Percentiles rank a stretch among this genome's conserved stretches.
Conservation (phyloP, 2,329 filamentous ascomycete species). For the Fusarium compactum region DNA sequence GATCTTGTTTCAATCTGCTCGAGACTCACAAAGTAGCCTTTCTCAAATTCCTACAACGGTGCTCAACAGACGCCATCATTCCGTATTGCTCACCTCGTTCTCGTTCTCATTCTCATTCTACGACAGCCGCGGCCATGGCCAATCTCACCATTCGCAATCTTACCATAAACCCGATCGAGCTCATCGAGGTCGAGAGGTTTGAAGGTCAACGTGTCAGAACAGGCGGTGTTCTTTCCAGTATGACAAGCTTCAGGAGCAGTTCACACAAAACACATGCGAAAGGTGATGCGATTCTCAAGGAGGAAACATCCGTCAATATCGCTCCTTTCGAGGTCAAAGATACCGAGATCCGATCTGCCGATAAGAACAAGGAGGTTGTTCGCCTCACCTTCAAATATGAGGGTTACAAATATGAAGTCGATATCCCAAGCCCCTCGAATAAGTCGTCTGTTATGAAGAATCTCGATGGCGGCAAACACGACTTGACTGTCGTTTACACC, state of each 20-base stretch:
- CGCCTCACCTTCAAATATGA: constrained; percentile 79
- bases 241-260: constrained; percentile 56
- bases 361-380: constrained; percentile 73
- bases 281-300: constrained; percentile 69
- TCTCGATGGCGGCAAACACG: constrained; percentile 62
- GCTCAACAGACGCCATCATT: constrained; percentile 14
- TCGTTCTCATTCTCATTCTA: constrained; percentile 1
- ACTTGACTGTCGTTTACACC: constrained; percentile 76
- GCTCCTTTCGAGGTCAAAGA: constrained; percentile 74
- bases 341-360: constrained; percentile 68
- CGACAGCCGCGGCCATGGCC: constrained; percentile 54
- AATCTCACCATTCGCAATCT: constrained; percentile 84
- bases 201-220: constrained; percentile 61
- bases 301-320: constrained; percentile 73
- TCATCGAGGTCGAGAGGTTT: constrained; percentile 81
- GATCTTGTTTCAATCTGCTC: background rate
- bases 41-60: background rate
- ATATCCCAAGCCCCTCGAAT: constrained; percentile 72
- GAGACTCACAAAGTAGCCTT: background rate
- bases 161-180: constrained; percentile 76
- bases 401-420: constrained; percentile 71
- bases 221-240: constrained; percentile 59
- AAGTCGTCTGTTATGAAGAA: constrained; percentile 72
- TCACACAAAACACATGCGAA: constrained; percentile 57
- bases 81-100: background rate